These are phyloP conservation scores for Chaetomium cochliodes DNA, from an alignment of 495 filamentous ascomycete species.

Conservation along the genomic window DNA sequence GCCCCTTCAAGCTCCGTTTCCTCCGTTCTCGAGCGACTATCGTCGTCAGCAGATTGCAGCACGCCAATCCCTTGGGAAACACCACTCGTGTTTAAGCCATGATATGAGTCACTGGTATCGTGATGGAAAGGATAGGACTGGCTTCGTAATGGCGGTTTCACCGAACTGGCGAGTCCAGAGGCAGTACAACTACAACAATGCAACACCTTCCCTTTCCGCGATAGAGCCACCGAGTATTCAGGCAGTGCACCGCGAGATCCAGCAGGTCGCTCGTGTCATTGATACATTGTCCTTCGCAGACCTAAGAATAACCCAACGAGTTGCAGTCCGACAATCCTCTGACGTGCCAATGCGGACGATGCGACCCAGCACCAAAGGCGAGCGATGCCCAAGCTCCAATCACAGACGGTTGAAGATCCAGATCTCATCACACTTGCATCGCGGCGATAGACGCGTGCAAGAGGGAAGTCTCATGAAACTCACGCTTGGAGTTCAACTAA, in stretches of 20 bases:
- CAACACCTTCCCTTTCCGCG: not conserved
- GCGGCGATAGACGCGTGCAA: not conserved
- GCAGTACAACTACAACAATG: not conserved
- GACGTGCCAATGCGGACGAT: not conserved
- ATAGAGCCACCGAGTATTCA: not conserved
- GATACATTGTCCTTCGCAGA: not conserved
- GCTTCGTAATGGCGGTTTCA: not conserved
- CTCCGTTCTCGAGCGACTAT: not conserved
- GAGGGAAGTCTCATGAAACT: not conserved
- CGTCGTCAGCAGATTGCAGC: not conserved
- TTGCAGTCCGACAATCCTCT: not conserved
- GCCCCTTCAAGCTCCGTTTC: not conserved
- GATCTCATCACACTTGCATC: not conserved
- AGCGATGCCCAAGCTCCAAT: not conserved
- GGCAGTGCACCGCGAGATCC: not conserved
- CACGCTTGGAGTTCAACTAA: not conserved
- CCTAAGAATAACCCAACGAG: not conserved
- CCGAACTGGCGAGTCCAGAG: not conserved
- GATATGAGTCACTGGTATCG: not conserved
- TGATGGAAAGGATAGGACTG: not conserved
- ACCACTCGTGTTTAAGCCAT: not conserved
- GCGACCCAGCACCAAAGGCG: not conserved
- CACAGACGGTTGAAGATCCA: not conserved
- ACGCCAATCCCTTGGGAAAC: not conserved
- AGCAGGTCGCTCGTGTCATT: not conserved